A percentile compares a stretch with the other conserved stretches of the same genome.
Conservation (phyloP, 2,329 filamentous ascomycete genomes). For the Cladosporium sp. region DNA sequence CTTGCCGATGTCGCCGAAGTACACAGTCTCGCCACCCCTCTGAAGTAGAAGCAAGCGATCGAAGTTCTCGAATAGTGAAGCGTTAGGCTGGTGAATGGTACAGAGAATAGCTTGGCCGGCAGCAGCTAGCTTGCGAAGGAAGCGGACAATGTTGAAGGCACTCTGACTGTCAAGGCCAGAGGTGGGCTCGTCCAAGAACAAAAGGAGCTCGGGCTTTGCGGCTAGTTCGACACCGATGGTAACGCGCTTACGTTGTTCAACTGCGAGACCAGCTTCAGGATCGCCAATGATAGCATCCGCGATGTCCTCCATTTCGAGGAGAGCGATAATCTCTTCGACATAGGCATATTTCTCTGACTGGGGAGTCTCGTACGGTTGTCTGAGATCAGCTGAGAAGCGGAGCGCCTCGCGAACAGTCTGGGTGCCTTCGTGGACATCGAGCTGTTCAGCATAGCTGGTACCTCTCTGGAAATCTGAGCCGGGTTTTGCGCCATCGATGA, state of each 20-base stretch:
- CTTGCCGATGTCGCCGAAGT: slow-evolving; percentile 81
- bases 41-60: slow-evolving; percentile 79
- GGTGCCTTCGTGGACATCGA: slow-evolving; percentile 65
- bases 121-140: slow-evolving; percentile 74
- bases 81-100: slow-evolving; percentile 89
- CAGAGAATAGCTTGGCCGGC: slow-evolving; percentile 86
- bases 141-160: slow-evolving; percentile 75
- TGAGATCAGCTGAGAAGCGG: slow-evolving; percentile 65
- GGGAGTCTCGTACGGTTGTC: slow-evolving; percentile 61
- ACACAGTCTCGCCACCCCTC: slow-evolving; percentile 76
- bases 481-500: slow-evolving; percentile 58
- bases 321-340: slow-evolving; percentile 65
- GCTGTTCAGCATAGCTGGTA: slow-evolving; percentile 66
- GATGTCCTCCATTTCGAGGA: slow-evolving; percentile 66
- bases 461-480: slow-evolving; percentile 65
- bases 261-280: slow-evolving; percentile 61
- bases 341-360: slow-evolving; percentile 65
- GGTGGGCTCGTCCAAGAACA: slow-evolving; percentile 80
- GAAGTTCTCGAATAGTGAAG: slow-evolving; percentile 84
- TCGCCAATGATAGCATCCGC: slow-evolving; percentile 67
- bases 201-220: slow-evolving; percentile 68
- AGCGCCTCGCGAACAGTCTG: slow-evolving; percentile 67
- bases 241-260: slow-evolving; percentile 69
- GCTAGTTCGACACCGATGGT: slow-evolving; percentile 65
- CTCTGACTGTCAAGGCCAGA: slow-evolving; percentile 72